Percentiles rank a stretch among this genome's conserved stretches.
Conservation (phyloP, 2,329 filamentous ascomycete species). For the Aotearoamyces nothofagi region DNA sequence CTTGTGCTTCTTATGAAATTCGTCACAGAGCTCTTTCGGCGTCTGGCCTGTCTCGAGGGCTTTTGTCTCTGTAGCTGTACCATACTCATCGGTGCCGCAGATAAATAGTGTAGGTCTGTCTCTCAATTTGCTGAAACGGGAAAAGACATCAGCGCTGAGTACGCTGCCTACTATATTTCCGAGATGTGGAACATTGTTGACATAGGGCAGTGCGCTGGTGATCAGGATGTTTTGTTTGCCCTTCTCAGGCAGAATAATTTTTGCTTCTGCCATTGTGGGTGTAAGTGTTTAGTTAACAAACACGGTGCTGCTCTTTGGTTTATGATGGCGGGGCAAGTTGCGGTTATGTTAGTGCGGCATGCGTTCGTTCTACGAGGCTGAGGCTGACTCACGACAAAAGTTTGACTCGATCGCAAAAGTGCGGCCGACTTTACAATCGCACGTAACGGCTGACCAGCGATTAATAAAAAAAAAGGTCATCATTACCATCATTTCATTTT, state of each 20-base stretch:
- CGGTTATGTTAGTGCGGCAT: too few relatives aligned
- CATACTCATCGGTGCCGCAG: constrained; percentile 88
- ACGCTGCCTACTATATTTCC: constrained; percentile 83
- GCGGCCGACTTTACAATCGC: too few relatives aligned
- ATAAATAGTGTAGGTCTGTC: constrained; percentile 70
- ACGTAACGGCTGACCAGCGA: too few relatives aligned
- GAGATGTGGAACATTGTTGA: constrained; percentile 66
- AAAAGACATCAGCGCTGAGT: constrained; percentile 76
- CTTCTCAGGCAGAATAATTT: constrained; percentile 49
- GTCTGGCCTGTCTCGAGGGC: constrained; percentile 77
- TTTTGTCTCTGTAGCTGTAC: constrained; percentile 91
- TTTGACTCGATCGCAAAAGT: too few relatives aligned
- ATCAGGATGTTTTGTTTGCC: constrained; percentile 80
- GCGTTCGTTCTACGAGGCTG: too few relatives aligned
- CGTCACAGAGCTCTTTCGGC: constrained; percentile 73
- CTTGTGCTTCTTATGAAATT: constrained; percentile 82
- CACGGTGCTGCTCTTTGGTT: too few relatives aligned
- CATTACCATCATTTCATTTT: too few relatives aligned
- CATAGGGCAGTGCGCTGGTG: constrained; percentile 82
- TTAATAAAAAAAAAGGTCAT: too few relatives aligned
- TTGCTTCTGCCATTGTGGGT: too few relatives aligned
- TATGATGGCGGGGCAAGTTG: too few relatives aligned
- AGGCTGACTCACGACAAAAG: too few relatives aligned
- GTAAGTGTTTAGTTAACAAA: too few relatives aligned
- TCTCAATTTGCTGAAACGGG: constrained; percentile 66